Evolutionary conservation across 2,329 filamentous ascomycete genomes (phyloP).

Genomic region (Nannizziopsis arthrosporioides): DNA sequence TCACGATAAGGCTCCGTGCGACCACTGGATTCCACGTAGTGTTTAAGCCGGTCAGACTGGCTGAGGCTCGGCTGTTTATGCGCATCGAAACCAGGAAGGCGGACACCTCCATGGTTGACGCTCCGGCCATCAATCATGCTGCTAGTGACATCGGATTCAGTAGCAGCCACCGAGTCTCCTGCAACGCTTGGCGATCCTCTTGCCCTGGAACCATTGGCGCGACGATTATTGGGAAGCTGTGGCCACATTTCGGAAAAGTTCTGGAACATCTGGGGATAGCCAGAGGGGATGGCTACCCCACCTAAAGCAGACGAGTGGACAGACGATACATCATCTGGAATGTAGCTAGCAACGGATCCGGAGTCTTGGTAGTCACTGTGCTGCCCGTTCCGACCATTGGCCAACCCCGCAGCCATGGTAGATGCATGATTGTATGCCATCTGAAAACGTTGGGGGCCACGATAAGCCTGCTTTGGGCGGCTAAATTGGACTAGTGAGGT

Average conservation of each 20-base stretch:
- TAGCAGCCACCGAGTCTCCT: constrained; percentile 84
- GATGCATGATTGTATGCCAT: constrained; percentile 61
- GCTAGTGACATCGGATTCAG: constrained; percentile 72
- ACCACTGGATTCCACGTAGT: constrained; percentile 79
- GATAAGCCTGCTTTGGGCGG: constrained; percentile 82
- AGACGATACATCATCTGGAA: constrained; percentile 92
- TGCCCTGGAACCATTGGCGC: constrained; percentile 52
- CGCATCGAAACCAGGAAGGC: constrained; percentile 65
- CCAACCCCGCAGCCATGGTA: constrained; percentile 44
- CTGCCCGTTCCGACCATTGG: constrained; percentile 40
- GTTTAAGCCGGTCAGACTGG: constrained; percentile 82
- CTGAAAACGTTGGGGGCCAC: constrained; percentile 76
- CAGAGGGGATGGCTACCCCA: constrained; percentile 65
- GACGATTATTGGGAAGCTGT: constrained; percentile 58
- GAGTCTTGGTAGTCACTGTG: constrained; percentile 55
- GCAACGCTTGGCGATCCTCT: constrained; percentile 66
- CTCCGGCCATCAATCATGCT: constrained; percentile 66
- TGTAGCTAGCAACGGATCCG: constrained; percentile 85
- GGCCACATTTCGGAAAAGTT: constrained; percentile 90
- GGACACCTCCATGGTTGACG: constrained; percentile 69
- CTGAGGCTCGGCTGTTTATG: constrained; percentile 62
- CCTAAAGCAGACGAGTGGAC: constrained; percentile 86
- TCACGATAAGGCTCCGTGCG: constrained; percentile 47
- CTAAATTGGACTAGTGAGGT: constrained; percentile 90
- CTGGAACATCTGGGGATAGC: constrained; percentile 91